phyloP scores from a whole-genome alignment of 106 monocot species.

The Cymbidium sinense region DNA sequence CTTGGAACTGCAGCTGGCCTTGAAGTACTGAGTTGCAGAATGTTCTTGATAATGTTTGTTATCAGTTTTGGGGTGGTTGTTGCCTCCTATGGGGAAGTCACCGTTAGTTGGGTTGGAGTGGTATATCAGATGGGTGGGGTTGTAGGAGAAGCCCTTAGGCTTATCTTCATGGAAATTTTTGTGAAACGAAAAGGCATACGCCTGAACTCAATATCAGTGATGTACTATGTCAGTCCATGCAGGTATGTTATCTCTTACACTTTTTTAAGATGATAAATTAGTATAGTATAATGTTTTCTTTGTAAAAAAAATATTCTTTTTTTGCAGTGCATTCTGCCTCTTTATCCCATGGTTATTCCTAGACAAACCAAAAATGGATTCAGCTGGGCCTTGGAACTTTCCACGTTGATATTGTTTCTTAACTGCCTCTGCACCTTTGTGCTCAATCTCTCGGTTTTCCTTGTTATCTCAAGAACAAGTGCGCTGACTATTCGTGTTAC shows the following conservation, averaged over 20 bases:
- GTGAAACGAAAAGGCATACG: slow-evolving; percentile 85
- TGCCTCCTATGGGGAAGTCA: slow-evolving; percentile 92
- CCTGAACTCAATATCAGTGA: slow-evolving; percentile 80
- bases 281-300: neutral
- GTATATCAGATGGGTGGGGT: slow-evolving; percentile 99
- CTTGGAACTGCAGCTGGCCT: slow-evolving; percentile 76
- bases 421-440: slow-evolving; percentile 93
- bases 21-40: slow-evolving; percentile 72
- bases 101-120: slow-evolving; percentile 85
- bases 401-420: slow-evolving; percentile 57
- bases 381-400: slow-evolving; percentile 63
- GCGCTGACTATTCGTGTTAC: slow-evolving; percentile 92
- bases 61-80: slow-evolving; percentile 91
- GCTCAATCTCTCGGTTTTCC: slow-evolving; percentile 88
- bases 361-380: slow-evolving; percentile 95
- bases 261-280: neutral
- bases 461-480: slow-evolving; percentile 90
- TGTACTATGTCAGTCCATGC: slow-evolving; percentile 99
- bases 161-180: slow-evolving; percentile 92
- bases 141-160: slow-evolving; percentile 86
- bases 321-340: slow-evolving; percentile 80
- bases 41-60: slow-evolving; percentile 80
- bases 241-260: slow-evolving; percentile 38
- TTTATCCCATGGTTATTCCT: slow-evolving; percentile 93
- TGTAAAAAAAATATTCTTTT: neutral